Evolutionary conservation across 2,329 filamentous ascomycete genomes (phyloP).

Genomic region (Pseudogymnoascus sp.): DNA sequence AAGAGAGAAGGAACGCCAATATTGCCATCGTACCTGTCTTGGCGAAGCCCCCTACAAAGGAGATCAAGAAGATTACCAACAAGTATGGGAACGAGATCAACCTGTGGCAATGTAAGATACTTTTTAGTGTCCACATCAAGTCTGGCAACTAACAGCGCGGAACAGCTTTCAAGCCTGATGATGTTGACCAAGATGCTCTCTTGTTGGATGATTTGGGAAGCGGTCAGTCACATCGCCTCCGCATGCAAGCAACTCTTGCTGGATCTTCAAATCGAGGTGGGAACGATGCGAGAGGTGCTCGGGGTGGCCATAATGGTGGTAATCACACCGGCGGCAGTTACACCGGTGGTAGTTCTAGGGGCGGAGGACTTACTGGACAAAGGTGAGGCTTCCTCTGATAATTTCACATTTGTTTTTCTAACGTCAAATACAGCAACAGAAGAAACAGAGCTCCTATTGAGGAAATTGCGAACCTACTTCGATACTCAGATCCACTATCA

Average conservation of each 20-base stretch:
- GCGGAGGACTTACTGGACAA: neutral
- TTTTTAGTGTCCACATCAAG: neutral
- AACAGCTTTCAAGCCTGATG: conserved; percentile 6
- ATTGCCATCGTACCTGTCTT: neutral
- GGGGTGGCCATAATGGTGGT: neutral
- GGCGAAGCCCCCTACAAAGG: neutral
- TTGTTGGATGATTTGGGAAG: neutral
- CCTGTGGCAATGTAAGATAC: neutral
- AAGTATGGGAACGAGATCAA: neutral
- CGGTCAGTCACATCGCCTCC: conserved; percentile 11
- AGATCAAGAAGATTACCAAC: neutral
- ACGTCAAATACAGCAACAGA: neutral
- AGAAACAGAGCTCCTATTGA: neutral
- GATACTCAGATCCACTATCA: neutral
- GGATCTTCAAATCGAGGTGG: neutral
- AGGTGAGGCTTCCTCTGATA: neutral
- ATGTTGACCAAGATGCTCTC: conserved; percentile 11
- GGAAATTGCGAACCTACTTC: conserved; percentile 1
- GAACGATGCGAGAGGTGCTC: neutral
- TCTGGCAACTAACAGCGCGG: neutral
- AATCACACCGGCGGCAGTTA: neutral
- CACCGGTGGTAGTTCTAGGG: neutral
- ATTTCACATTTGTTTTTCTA: neutral
- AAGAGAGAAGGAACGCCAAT: neutral
- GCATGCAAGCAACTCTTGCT: conserved; percentile 1